A percentile compares a stretch with the other conserved stretches of the same genome.
Evolutionary conservation across 2,329 filamentous ascomycete genomes (phyloP).

Genomic region (Tolypocladium inflatum): DNA sequence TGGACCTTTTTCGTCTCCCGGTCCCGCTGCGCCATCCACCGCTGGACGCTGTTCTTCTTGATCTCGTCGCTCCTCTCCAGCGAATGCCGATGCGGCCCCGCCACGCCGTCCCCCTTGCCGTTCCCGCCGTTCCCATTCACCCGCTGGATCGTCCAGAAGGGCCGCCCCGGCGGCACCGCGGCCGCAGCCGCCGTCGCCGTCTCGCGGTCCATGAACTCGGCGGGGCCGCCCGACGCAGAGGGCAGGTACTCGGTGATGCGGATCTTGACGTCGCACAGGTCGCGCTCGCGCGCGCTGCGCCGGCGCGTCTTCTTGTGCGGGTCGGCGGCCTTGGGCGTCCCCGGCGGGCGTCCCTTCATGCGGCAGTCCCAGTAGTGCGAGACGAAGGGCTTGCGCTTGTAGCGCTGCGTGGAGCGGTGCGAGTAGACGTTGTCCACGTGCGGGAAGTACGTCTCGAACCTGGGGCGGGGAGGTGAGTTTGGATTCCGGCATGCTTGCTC

Average conservation of each 20-base stretch:
- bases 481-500: not conserved
- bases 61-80: conserved; percentile 67
- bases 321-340: conserved; percentile 70
- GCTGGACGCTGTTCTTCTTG: conserved; percentile 70
- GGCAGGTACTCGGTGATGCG: conserved; percentile 76
- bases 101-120: conserved; percentile 59
- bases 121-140: conserved; percentile 70
- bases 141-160: conserved; percentile 65
- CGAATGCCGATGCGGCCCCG: conserved; percentile 65
- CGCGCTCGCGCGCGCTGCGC: conserved; percentile 61
- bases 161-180: conserved; percentile 31
- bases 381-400: conserved; percentile 74
- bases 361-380: conserved; percentile 82
- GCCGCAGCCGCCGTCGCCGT: conserved; percentile 8
- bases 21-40: conserved; percentile 53
- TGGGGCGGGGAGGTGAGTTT: conserved; percentile 19
- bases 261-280: conserved; percentile 81
- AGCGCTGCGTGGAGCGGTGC: conserved; percentile 70
- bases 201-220: conserved; percentile 27
- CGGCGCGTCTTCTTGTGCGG: conserved; percentile 77
- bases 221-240: conserved; percentile 9
- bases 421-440: conserved; percentile 81
- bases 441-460: conserved; percentile 72
- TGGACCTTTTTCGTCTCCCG: conserved; percentile 52
- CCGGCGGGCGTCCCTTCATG: conserved; percentile 68